These are phyloP conservation scores for Galeopsis tetrahit DNA, from an alignment of 257 asterid genomes.

Conservation along the genomic window DNA sequence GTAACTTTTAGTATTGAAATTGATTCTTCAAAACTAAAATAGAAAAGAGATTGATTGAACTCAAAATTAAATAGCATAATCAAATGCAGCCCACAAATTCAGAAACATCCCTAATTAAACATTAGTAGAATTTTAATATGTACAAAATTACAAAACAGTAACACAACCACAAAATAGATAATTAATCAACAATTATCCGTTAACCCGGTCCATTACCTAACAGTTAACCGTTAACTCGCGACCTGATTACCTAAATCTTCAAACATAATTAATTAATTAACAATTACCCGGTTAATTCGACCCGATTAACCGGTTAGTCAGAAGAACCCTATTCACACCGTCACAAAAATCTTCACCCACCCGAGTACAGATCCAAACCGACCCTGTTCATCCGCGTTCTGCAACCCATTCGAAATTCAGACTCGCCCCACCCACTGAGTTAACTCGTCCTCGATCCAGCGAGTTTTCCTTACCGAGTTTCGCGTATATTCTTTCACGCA, in stretches of 20 bases:
- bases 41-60: neutral
- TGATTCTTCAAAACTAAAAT: too few relatives aligned
- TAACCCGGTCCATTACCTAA: constrained; percentile 27
- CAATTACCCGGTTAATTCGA: constrained; percentile 25
- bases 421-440: constrained; percentile 30
- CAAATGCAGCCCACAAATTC: constrained; percentile 9
- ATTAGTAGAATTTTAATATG: constrained; percentile 11
- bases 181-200: constrained; percentile 22
- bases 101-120: neutral
- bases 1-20: too few relatives aligned
- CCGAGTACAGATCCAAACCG: neutral
- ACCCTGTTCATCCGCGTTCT: constrained; percentile 31
- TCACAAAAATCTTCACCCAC: neutral
- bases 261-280: constrained; percentile 20
- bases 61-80: constrained; percentile 4
- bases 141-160: constrained; percentile 33
- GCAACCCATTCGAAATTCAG: constrained; percentile 36
- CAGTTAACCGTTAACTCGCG: constrained; percentile 28
- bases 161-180: constrained; percentile 35
- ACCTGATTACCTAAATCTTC: neutral
- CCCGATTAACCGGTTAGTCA: constrained; percentile 33
- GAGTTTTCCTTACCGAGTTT: constrained; percentile 81
- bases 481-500: constrained; percentile 72
- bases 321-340: constrained; percentile 25
- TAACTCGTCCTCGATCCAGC: constrained; percentile 49